Percentiles rank a stretch among this genome's conserved stretches.
Evolutionary conservation across 768 basidiomycete genomes (phyloP).

Genomic region (Naganishia vishniacii): DNA sequence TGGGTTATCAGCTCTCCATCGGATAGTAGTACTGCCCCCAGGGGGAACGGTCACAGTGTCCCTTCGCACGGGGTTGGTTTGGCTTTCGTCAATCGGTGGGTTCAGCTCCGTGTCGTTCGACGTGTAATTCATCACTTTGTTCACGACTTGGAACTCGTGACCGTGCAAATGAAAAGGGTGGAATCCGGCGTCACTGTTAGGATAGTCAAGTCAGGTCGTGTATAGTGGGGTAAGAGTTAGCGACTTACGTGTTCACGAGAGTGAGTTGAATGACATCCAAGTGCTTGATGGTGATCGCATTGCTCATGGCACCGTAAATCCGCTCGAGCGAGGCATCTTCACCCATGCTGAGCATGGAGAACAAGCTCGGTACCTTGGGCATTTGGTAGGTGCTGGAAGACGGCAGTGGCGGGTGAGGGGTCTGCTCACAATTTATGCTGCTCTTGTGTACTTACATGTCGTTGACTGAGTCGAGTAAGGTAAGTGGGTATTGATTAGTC

Average conservation of each 20-base stretch:
- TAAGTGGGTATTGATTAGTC: background rate
- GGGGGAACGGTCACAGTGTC: constrained; percentile 78
- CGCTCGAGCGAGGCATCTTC: constrained; percentile 53
- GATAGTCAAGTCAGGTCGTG: constrained; percentile 17
- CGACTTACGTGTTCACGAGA: constrained; percentile 47
- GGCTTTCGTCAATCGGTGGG: constrained; percentile 70
- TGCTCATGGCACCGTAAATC: constrained; percentile 76
- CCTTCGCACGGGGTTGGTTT: constrained; percentile 81
- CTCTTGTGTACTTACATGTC: constrained; percentile 33
- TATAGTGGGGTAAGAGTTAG: background rate
- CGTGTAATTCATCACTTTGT: constrained; percentile 64
- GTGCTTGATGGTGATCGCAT: constrained; percentile 62
- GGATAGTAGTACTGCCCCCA: constrained; percentile 63
- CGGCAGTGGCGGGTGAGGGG: constrained; percentile 54
- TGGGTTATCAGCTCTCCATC: constrained; percentile 83
- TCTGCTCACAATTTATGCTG: too few species aligned
- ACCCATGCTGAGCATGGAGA: constrained; percentile 73
- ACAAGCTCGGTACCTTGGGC: constrained; percentile 64
- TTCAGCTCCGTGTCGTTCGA: constrained; percentile 67
- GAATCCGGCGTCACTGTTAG: constrained; percentile 36
- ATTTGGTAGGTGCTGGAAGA: constrained; percentile 54
- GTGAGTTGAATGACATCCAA: constrained; percentile 72
- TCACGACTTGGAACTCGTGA: constrained; percentile 76
- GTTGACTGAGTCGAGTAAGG: constrained; percentile 30
- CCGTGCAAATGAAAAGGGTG: constrained; percentile 77